Base-by-base conservation (phyloP, 176 grass and related monocot genomes). In the Lolium rigidum region DNA sequence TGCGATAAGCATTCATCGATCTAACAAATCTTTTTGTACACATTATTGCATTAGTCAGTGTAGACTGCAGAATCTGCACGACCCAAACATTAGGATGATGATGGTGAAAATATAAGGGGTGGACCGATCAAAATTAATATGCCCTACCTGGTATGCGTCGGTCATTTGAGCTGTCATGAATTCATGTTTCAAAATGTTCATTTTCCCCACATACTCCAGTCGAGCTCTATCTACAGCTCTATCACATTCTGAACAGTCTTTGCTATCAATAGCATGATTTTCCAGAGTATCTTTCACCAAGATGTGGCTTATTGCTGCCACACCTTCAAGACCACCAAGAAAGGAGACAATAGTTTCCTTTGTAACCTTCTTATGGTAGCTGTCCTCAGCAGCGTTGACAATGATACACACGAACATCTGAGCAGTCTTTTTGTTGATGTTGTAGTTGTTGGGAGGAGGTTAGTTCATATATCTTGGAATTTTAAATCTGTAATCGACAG, bases 261-360 rank as follows among this genome's bases (percentile, higher is more conserved):
- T 13, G 16, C 22, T 25, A 50, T 50, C 46, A 24, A 14, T 12
- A 62, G 4, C 59, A 25, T 62, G 70, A 74, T 49, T 54, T 54
- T 9, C 25, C 15, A 76, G 13, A 54, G 49, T 28, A 76, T 76
- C 73, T 52, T 76, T 24, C 8, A 76, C 48, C 22, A 76, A 31
- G 49, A 31, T 76, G 49, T 76, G 73, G 48, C 73, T 76, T 52
- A 76, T 52, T 8, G 25, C 73, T 9, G 73, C 73, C 15, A 76
- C 49, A 24, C 59, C 59, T 31, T 51, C 73, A 76, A 76, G 73
- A 52, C 14, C 22, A 52, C 24, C 48, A 52, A 76, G 73, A 25
- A 76, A 76, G 50, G 73, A 76, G 54, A 62, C 59, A 25, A 62
- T 24, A 62, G 59, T 62, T 62, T 62, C 59, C 21, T 62, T 62